These are phyloP conservation scores for Fraxinus quadrangulata DNA, from an alignment of 257 asterid species.

Conservation along the genomic window DNA sequence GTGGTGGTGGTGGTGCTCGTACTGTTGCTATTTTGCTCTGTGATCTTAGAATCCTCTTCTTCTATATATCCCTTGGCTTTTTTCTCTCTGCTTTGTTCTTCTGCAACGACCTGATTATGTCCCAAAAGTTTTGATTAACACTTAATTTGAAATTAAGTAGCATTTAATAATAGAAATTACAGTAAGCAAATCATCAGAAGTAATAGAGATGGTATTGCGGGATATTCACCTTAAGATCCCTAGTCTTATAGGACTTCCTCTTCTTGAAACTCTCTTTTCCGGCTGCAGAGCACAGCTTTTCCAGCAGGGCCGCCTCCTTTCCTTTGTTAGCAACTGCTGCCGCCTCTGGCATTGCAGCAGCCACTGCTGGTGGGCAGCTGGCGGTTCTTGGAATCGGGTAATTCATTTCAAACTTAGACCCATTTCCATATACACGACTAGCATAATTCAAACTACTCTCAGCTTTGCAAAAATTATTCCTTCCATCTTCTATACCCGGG, in stretches of 20 bases:
- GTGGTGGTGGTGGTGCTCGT: constrained; percentile 32
- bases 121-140: background rate
- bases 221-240: constrained; percentile 43
- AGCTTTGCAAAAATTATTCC: constrained; percentile 27
- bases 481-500: constrained; percentile 37
- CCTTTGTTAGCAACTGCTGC: constrained; percentile 21
- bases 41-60: constrained; percentile 51
- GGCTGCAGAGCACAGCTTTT: constrained; percentile 33
- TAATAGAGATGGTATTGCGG: constrained; percentile 2
- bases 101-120: constrained; percentile 39
- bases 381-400: constrained; percentile 49
- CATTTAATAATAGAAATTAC: background rate
- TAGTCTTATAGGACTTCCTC: constrained; percentile 57
- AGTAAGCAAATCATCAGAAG: background rate
- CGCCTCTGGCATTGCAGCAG: constrained; percentile 35
- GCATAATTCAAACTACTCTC: constrained; percentile 25
- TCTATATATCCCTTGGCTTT: constrained; percentile 48
- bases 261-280: constrained; percentile 57
- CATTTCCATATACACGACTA: constrained; percentile 27
- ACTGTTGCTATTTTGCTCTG: constrained; percentile 50
- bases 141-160: background rate
- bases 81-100: constrained; percentile 53
- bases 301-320: constrained; percentile 30
- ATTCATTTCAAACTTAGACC: constrained; percentile 36
- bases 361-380: constrained; percentile 59